Evolutionary conservation across 208 protist genomes (phyloP), one percentile per base, ranked within the genome.

Genomic region (Crithidia expoeki): DNA sequence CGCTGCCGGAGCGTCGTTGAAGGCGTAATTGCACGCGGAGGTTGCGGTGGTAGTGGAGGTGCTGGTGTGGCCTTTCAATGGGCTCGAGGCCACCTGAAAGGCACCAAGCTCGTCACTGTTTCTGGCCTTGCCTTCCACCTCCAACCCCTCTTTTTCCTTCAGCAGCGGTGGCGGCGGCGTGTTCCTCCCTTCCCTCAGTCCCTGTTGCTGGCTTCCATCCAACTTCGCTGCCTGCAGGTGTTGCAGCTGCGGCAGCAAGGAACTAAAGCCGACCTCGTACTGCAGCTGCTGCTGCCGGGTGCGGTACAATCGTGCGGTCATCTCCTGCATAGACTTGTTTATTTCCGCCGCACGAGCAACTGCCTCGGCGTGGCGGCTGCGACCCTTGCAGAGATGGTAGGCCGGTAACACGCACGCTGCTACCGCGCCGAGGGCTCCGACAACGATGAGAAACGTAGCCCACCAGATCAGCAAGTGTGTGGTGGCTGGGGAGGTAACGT

Each of bases 251-350:
- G 30, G 2, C 2, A 49, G 16, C 4, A 30, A 1, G 19, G 27
- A 0, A n/a, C 1, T 27, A 32, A 51, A 0, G 4, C 17, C 40
- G 10, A 12, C 19, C 19, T 49, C 56, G 52, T 32, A 58, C 34
- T 53, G 34, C 38, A 60, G 49, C 38, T 60, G 64, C 53, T 42
- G 50, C 55, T 76, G 52, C n/a, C 61, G 70, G 12, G 62, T 76
- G 36, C 62, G 46, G 62, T 76, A 76, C 23, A 76, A 55, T 2
- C 70, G 62, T 11, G 60, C 44, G 14, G 70, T 76, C 70, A 76
- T 70, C 49, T 63, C 60, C 46, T 58, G 36, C 34, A 76, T 76
- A 4, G 60, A 68, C 34, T 65, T 69, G 17, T 76, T 59, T 33
- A 76, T 76, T 12, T 76, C 55, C 1, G 64, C 44, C 32, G 33